These are phyloP conservation scores for Teratosphaeria gauchensis DNA, from an alignment of 2,329 filamentous ascomycete genomes.

Conservation along the genomic window DNA sequence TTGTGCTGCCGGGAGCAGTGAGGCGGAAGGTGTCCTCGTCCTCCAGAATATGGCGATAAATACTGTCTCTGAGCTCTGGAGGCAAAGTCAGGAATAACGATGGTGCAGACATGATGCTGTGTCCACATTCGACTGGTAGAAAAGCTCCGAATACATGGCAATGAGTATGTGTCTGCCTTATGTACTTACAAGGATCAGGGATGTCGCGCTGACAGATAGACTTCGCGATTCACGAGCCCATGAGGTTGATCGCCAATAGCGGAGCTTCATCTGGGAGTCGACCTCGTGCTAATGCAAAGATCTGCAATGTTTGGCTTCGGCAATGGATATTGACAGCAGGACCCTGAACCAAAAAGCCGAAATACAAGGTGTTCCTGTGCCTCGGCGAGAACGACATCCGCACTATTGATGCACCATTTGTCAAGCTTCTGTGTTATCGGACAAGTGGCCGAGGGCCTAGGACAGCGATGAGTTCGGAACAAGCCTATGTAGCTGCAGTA, in stretches of 20 bases:
- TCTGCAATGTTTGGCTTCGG: background rate
- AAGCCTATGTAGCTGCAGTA: too few species aligned
- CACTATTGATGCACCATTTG: background rate
- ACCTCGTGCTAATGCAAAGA: background rate
- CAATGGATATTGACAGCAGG: background rate
- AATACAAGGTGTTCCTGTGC: background rate
- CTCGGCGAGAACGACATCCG: background rate
- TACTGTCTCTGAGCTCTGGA: too few species aligned
- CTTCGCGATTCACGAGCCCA: background rate
- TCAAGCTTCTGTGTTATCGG: background rate
- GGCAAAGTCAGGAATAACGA: too few species aligned
- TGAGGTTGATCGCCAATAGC: background rate
- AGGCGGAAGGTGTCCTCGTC: too few species aligned
- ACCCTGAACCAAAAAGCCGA: background rate
- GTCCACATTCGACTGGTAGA: too few species aligned
- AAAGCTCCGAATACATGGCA: too few species aligned
- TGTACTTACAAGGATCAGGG: background rate
- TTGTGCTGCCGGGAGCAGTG: too few species aligned
- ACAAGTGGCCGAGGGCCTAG: background rate
- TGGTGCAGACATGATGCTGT: background rate
- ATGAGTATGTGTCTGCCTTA: background rate
- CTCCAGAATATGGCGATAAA: too few species aligned
- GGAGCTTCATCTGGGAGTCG: background rate
- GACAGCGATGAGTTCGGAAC: background rate
- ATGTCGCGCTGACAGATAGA: background rate